Base-by-base conservation (phyloP, 352 stramenopile species). In the Globisporangium viniferum region DNA sequence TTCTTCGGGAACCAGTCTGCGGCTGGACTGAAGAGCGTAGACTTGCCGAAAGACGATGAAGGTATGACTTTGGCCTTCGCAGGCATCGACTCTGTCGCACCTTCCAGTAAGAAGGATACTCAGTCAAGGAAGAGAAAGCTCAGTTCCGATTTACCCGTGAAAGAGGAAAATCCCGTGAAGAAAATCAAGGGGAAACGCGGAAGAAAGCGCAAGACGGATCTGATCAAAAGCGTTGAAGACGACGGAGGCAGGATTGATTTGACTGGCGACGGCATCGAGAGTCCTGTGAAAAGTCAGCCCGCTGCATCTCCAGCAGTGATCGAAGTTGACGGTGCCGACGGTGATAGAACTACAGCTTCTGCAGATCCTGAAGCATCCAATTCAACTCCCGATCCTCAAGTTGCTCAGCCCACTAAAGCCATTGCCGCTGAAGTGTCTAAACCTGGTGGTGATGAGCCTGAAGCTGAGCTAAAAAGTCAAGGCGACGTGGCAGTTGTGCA, bases 121-220 rank as follows among this genome's bases (percentile, higher is more conserved):
- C 29, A 41, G 15, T 41, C 69, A n/a, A 67, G 68, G n/a, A 85
- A 85, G 24, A 72, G 77, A n/a, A 88, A 82, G 36, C 74, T 72
- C 5, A 80, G 71, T 18, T 62, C 67, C 6, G 72, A 82, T 35
- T 54, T 63, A 6, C 24, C 29, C 9, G 60, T 27, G 33, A 59
- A 57, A n/a, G 39, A 22, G 22, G 65, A 77, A 12, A 76, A 67
- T 12, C 20, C 56, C 14, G 39, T 62, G 35, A 84, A 86, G 61
- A 79, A 75, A 41, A n/a, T 48, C 22, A 71, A 68, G 24, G 54
- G 73, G 8, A 80, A 63, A 62, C 62, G 69, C 29, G 76, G 46
- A 10, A 57, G 62, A 24, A 62, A 62, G 35, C 68, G 65, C 58
- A 68, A 46, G 36, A 41, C 49, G 3, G 62, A 33, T 22, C 9